Evolutionary conservation across 2,329 filamentous ascomycete species (phyloP), one percentile per base, ranked within the genome.

Genomic region (Neurospora crassa): DNA sequence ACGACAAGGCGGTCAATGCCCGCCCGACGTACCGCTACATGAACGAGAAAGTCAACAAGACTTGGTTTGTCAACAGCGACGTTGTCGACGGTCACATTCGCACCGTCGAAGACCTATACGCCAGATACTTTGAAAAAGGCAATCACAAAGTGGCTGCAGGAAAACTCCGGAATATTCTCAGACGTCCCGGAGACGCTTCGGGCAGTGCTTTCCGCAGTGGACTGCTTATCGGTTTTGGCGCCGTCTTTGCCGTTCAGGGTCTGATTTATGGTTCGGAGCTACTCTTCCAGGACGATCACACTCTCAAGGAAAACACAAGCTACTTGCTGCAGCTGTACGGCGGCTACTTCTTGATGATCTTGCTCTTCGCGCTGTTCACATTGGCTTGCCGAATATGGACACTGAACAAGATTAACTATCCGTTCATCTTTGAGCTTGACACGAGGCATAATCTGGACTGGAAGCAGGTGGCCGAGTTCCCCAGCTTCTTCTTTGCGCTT

Each of bases 371-470:
- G 11, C 82, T 96, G n/a, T 98, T 98, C 78, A 93, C 92, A 77
- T 77, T 97, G 43, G 90, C 94, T 77, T 97, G 94, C 79, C 89
- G 90, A 71, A 82, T 97, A 18, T 99, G 95, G 93, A 89, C 89
- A 6, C 84, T 84, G 69, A 90, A 91, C 79, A 96, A 95, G 81
- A 92, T 99, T 81, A 99, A 99, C 79, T 98, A 98, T 79, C 88
- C 91, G 70, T 97, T 97, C 80, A 93, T 98, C 76, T 99, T 99
- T 78, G 96, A 99, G 81, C 96, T 97, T 78, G 94, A 98, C 83
- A 90, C 91, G 70, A 87, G 95, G 71, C 90, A 96, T 79, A 89
- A 91, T 74, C 83, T 98, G 40, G 93, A 98, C 80, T 99, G 95
- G 94, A 90, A 92, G 75, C 90, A 97, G 79, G 84, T 97, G 40